Evolutionary conservation across 2,329 filamentous ascomycete species (phyloP), one percentile per base, ranked within the genome.

Genomic region (Lachnellula arida): DNA sequence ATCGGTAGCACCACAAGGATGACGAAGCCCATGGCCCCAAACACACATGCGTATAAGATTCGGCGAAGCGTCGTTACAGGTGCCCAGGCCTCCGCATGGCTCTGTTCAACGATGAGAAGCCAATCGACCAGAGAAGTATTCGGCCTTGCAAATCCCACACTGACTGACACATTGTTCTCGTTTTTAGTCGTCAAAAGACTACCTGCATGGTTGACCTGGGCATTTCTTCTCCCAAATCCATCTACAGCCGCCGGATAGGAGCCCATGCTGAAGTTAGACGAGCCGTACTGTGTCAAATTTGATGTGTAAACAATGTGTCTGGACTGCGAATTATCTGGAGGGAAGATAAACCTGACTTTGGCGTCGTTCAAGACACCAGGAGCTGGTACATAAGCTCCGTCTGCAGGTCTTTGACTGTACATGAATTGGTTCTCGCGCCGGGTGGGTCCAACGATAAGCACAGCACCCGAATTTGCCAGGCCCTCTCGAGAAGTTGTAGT

Each of bases 41-140:
- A 95, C 0, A 96, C 88, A 59, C 90, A 96, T 5, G 84, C 89
- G 2, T 96, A 73, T 1, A 97, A 80, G 50, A 96, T 89, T 48
- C 87, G 85, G 19, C 89, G 84, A n/a, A 96, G 76, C 19, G 83
- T 85, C 28, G 77, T 73, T 55, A 96, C 91, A 0, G 91, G 88
- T 7, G 78, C 76, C 73, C 88, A 91, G 0, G 91, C 89, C 71
- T 96, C 91, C 22, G 70, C 70, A 60, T 84, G 83, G 2, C 83
- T 77, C 70, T 94, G 86, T 68, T 96, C 92, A 0, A 96, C 81
- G 2, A 96, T 65, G 3, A 97, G 75, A 5, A 89, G 84, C 92
- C 92, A 97, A 65, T 93, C 83, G 7, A 89, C 89, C 51, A 95
- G 73, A 0, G 74, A 69, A 5, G 80, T 89, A 52, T 81, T 78